Conservation (phyloP, 2,329 filamentous ascomycete species). For the Diaporthe sp. region DNA sequence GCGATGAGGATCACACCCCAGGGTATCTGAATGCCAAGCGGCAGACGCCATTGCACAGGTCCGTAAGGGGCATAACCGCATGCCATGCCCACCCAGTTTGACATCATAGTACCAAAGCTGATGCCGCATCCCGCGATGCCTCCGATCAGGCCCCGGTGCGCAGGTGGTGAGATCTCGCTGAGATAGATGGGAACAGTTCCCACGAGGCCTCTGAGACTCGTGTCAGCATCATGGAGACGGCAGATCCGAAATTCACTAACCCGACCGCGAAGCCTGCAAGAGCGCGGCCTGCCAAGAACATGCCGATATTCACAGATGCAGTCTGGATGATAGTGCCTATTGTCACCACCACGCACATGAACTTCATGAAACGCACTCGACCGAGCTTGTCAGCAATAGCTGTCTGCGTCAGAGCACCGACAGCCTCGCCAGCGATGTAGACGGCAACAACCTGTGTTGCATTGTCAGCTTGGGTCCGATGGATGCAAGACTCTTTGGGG, state of each 20-base stretch:
- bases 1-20: conserved; percentile 65
- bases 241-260: conserved; percentile 41
- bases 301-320: conserved; percentile 63
- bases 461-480: not conserved
- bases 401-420: conserved; percentile 64
- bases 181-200: conserved; percentile 66
- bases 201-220: conserved; percentile 52
- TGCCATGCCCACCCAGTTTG: conserved; percentile 68
- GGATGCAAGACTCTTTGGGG: not conserved
- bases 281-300: conserved; percentile 61
- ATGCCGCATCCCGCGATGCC: conserved; percentile 65
- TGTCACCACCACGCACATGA: conserved; percentile 65
- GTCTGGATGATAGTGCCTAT: conserved; percentile 65
- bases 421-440: conserved; percentile 69
- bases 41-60: conserved; percentile 63
- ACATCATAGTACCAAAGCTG: conserved; percentile 64
- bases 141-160: conserved; percentile 62
- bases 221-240: not conserved
- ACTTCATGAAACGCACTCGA: conserved; percentile 63
- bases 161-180: conserved; percentile 61
- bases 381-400: conserved; percentile 63
- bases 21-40: conserved; percentile 64
- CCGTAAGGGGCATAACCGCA: conserved; percentile 65
- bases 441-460: conserved; percentile 60
- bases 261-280: conserved; percentile 58